phyloP scores from a whole-genome alignment of 345 rosid genomes.

The Dimocarpus longan region DNA sequence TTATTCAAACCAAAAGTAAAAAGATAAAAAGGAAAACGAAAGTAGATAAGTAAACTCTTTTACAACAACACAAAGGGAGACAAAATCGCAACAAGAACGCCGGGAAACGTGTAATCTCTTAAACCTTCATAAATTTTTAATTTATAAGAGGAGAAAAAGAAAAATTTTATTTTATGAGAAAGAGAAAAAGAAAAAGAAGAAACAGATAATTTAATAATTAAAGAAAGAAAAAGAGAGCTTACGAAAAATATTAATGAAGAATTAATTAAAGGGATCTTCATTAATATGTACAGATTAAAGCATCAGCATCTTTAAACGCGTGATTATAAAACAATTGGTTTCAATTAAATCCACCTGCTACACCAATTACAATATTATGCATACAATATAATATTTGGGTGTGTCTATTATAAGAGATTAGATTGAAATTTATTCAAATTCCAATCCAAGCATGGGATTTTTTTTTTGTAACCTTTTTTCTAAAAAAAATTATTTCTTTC shows the following conservation, averaged over 20 bases:
- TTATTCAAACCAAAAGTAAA: neutral
- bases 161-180: neutral
- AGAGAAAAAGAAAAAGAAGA: neutral
- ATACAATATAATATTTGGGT: neutral
- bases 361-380: neutral
- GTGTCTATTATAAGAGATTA: too few relatives aligned
- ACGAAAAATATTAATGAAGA: neutral
- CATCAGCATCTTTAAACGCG: slow-evolving; percentile 39
- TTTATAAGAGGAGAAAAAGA: too few relatives aligned
- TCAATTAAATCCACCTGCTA: slow-evolving; percentile 7
- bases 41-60: neutral
- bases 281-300: neutral
- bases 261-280: slow-evolving; percentile 25
- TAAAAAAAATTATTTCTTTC: too few relatives aligned
- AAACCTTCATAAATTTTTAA: neutral
- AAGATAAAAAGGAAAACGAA: neutral
- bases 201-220: neutral
- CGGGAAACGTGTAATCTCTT: neutral
- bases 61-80: neutral
- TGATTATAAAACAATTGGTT: slow-evolving; percentile 34
- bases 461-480: too few relatives aligned
- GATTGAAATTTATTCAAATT: too few relatives aligned
- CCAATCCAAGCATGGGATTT: too few relatives aligned
- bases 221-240: neutral
- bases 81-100: slow-evolving; percentile 5